Conservation (phyloP, 1,284 basidiomycete species). For the Sparassis latifolia region DNA sequence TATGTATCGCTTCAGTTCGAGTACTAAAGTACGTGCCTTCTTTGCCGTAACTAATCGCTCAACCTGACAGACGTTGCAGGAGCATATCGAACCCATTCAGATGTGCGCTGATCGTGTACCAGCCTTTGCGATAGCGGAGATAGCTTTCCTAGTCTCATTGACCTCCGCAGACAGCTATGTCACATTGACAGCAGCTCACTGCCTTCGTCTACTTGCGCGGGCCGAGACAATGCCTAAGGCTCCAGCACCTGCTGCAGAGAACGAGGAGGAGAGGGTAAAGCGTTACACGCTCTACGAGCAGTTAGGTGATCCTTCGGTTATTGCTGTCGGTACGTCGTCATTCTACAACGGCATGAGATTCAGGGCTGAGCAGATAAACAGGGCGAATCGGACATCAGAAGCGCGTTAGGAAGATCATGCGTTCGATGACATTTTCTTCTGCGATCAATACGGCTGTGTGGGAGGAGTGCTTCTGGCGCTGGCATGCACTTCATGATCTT, state of each 20-base stretch:
- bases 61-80: slow-evolving; percentile 16
- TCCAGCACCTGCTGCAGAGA: slow-evolving; percentile 40
- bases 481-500: slow-evolving; percentile 29
- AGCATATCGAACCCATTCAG: slow-evolving; percentile 43
- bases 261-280: slow-evolving; percentile 56
- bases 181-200: slow-evolving; percentile 60
- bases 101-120: slow-evolving; percentile 44
- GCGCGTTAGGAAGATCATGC: slow-evolving; percentile 66
- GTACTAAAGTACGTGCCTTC: slow-evolving; percentile 36
- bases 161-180: slow-evolving; percentile 62
- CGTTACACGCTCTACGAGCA: slow-evolving; percentile 71
- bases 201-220: slow-evolving; percentile 58
- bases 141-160: slow-evolving; percentile 63
- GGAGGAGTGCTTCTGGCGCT: slow-evolving; percentile 69
- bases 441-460: slow-evolving; percentile 70
- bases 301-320: slow-evolving; percentile 65
- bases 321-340: slow-evolving; percentile 53
- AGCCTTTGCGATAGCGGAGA: slow-evolving; percentile 61
- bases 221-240: slow-evolving; percentile 56
- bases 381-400: slow-evolving; percentile 78
- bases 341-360: neutral
- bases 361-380: slow-evolving; percentile 7
- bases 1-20: slow-evolving; percentile 48
- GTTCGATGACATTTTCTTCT: slow-evolving; percentile 56
- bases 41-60: neutral